Base-by-base conservation (phyloP, 23 red algal genomes). In the Gracilariopsis chorda region DNA sequence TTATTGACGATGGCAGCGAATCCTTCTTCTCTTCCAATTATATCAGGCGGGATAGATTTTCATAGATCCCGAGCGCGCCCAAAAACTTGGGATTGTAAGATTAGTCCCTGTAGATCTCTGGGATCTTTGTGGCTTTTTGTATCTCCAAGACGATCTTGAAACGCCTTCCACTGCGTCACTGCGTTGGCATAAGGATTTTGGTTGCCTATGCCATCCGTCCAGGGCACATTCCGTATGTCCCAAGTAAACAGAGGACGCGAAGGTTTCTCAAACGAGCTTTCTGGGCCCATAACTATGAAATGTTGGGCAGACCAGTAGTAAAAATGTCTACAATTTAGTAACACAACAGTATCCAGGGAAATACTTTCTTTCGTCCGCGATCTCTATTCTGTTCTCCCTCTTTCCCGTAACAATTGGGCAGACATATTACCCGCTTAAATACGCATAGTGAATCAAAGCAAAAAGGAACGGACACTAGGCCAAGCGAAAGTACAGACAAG, bases 231-330 rank as follows among this genome's bases (percentile, higher is more conserved):
- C 12, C 29, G 19, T 27, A 69, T 29, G 27, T 69, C 62, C 29
- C 62, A 69, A 33, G 13, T 17, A 25, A 69, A 69, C 28, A 13
- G 13, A 12, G 29, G 62, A 19, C 72, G 72, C 10, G 72, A 49
- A 20, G 72, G 72, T 19, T n/a, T 16, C 49, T n/a, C 49, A n/a
- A 55, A 16, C 49, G 49, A 55, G 49, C 14, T 12, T 69, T 29
- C n/a, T 69, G 62, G 62, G 62, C 62, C 62, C 62, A 69, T 69
- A 69, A 29, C 62, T 20, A 69, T 14, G 62, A 69, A 69, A 29
- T n/a, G n/a, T n/a, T n/a, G n/a, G n/a, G n/a, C n/a, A n/a, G n/a
- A n/a, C n/a, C n/a, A n/a, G n/a, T n/a, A n/a, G n/a, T n/a, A n/a
- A n/a, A n/a, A n/a, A n/a, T n/a, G n/a, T n/a, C n/a, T n/a, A n/a